Base-by-base conservation (phyloP, 2,329 filamentous ascomycete species). In the Plectosphaerella sp. region DNA sequence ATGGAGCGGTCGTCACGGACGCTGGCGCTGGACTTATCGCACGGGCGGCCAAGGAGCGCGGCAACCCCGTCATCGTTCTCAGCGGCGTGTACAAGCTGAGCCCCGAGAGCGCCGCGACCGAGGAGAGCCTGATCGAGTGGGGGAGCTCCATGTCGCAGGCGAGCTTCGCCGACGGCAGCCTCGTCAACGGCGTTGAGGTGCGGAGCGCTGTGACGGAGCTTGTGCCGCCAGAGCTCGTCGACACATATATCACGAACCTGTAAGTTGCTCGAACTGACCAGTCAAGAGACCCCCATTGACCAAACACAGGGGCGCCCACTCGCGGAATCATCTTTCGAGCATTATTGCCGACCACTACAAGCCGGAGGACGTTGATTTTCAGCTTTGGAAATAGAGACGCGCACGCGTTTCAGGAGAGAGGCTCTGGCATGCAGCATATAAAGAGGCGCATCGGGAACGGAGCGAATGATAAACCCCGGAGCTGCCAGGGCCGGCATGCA, bases 71-170 rank as follows among this genome's bases (percentile, higher is more conserved):
- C 16, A 86, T 97, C 22, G 90, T 95, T 3, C 82, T 99, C 43
- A 89, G 88, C 49, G 93, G 91, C 33, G 87, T 97, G 18, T 97
- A 97, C 76, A 96, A 96, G 71, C 82, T 99, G 51, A 95, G 90
- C 60, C 92, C 94, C 0, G 86, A 95, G 54, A 93, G 91, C 62
- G 88, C 91, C 1, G 92, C 91, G 62, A 86, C 94, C 62, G 86
- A 88, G 50, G 87, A 91, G 57, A 83, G 85, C 5, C 74, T 96
- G 55, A 88, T 96, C 53, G 93, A 97, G 71, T 91, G 91, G 72
- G 93, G 91, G 15, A 86, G 92, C 65, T 84, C 91, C 1, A 85
- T 87, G 50, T 87, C 82, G 58, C 86, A 91, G 52, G 82, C 94
- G 43, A 80, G 78, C 39, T 96, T 90, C 64, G 82, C 89, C 18